Percentiles rank a stretch among this genome's conserved stretches.
These are phyloP conservation scores for Rutstroemia sp. DNA, from an alignment of 2,329 filamentous ascomycete species.

Conservation along the genomic window DNA sequence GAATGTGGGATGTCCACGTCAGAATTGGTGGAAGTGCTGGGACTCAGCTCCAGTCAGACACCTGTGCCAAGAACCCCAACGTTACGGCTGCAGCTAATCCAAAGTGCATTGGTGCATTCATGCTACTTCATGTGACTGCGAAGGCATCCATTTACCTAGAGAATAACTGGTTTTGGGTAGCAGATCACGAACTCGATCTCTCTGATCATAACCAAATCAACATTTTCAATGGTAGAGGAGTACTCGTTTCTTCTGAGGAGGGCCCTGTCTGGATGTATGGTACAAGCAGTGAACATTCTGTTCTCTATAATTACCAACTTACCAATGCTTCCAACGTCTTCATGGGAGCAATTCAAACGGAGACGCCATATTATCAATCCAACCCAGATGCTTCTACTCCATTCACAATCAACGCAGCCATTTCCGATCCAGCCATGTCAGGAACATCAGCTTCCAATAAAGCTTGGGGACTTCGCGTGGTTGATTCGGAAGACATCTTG, in stretches of 20 bases:
- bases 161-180: constrained; percentile 86
- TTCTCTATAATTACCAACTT: constrained; percentile 80
- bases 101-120: constrained; percentile 67
- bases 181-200: constrained; percentile 82
- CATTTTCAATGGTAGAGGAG: constrained; percentile 75
- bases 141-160: constrained; percentile 69
- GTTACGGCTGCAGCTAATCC: constrained; percentile 52
- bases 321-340: constrained; percentile 70
- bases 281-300: constrained; percentile 60
- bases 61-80: constrained; percentile 69
- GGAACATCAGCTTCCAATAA: constrained; percentile 43
- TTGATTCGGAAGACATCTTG: constrained; percentile 58
- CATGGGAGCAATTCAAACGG: constrained; percentile 78
- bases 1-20: constrained; percentile 94
- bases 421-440: constrained; percentile 62
- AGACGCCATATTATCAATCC: constrained; percentile 83
- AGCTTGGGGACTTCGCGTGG: constrained; percentile 68
- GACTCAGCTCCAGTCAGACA: constrained; percentile 67
- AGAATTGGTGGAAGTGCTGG: constrained; percentile 83
- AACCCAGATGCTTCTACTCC: constrained; percentile 67
- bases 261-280: constrained; percentile 77
- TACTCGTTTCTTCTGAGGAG: constrained; percentile 61
- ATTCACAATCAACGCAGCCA: constrained; percentile 51
- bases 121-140: constrained; percentile 59
- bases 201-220: constrained; percentile 69